These are phyloP conservation scores for Hymenoscyphus linearis DNA, from an alignment of 2,329 filamentous ascomycete genomes.

Conservation along the genomic window DNA sequence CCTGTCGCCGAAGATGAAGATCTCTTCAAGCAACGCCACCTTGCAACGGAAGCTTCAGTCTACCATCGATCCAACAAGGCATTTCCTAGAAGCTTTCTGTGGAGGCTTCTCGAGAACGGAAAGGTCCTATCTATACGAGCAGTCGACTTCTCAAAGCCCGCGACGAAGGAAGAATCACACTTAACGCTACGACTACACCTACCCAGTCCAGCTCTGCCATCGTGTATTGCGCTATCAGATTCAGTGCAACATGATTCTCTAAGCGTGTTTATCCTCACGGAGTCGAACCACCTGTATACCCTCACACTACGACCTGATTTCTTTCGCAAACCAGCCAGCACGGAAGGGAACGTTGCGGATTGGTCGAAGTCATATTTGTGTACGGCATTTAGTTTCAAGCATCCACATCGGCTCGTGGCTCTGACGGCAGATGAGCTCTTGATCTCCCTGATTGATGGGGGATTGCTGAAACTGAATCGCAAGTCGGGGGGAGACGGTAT, in stretches of 20 bases:
- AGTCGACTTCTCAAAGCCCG: slow-evolving; percentile 68
- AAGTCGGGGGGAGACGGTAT: slow-evolving; percentile 31
- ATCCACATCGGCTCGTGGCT: slow-evolving; percentile 75
- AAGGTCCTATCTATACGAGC: slow-evolving; percentile 77
- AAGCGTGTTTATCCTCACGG: slow-evolving; percentile 73
- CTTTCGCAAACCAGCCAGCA: slow-evolving; percentile 64
- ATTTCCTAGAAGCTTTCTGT: slow-evolving; percentile 81
- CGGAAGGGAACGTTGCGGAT: slow-evolving; percentile 69
- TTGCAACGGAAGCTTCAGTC: slow-evolving; percentile 75
- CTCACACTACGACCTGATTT: slow-evolving; percentile 78
- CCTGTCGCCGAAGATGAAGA: slow-evolving; percentile 61
- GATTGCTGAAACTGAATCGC: slow-evolving; percentile 65
- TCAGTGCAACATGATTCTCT: slow-evolving; percentile 71
- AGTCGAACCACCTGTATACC: slow-evolving; percentile 74
- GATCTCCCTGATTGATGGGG: slow-evolving; percentile 75
- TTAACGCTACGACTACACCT: slow-evolving; percentile 77
- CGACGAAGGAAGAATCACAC: slow-evolving; percentile 62
- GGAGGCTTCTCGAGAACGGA: slow-evolving; percentile 79
- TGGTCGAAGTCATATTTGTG: slow-evolving; percentile 71
- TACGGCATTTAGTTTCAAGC: slow-evolving; percentile 69
- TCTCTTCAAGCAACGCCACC: slow-evolving; percentile 63
- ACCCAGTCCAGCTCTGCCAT: slow-evolving; percentile 63
- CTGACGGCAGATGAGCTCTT: slow-evolving; percentile 69
- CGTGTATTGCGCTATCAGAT: slow-evolving; percentile 80
- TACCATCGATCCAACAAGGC: slow-evolving; percentile 75